Evolutionary conservation across 805 yeast species (phyloP).

Genomic region (Spathaspora arborariae): DNA sequence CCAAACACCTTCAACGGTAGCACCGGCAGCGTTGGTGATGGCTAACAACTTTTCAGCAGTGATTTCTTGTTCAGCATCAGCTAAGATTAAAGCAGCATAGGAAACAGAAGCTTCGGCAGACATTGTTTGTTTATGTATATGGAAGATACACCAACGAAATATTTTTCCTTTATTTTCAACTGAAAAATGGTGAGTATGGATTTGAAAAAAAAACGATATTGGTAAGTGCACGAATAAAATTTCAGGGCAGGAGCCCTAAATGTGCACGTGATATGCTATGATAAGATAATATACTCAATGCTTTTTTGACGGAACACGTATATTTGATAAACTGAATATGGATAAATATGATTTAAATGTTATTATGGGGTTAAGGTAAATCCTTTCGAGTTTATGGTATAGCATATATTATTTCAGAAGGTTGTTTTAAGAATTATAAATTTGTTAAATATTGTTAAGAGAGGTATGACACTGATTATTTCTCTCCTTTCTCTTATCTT

Average conservation of each 20-base stretch:
- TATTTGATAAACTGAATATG: too few relatives aligned
- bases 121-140: conserved; percentile 45
- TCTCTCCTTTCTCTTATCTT: too few relatives aligned
- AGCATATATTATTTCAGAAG: too few relatives aligned
- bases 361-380: too few relatives aligned
- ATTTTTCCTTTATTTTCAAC: not conserved
- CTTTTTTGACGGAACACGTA: too few relatives aligned
- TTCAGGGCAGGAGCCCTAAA: not conserved
- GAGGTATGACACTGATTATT: too few relatives aligned
- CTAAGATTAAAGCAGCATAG: conserved; percentile 97
- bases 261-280: not conserved
- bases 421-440: too few relatives aligned
- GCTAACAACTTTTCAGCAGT: conserved; percentile 79
- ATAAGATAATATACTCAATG: too few relatives aligned
- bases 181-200: not conserved
- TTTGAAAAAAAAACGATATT: not conserved
- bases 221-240: not conserved
- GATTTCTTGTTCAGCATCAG: conserved; percentile 95
- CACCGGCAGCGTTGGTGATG: conserved; percentile 78
- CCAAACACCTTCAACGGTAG: conserved; percentile 78
- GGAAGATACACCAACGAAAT: not conserved
- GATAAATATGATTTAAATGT: too few relatives aligned
- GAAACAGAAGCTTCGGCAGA: conserved; percentile 90
- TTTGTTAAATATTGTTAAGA: too few relatives aligned
- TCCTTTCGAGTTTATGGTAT: too few relatives aligned